Base-by-base conservation (phyloP, 2,329 filamentous ascomycete species). In the Curvularia spicifera region DNA sequence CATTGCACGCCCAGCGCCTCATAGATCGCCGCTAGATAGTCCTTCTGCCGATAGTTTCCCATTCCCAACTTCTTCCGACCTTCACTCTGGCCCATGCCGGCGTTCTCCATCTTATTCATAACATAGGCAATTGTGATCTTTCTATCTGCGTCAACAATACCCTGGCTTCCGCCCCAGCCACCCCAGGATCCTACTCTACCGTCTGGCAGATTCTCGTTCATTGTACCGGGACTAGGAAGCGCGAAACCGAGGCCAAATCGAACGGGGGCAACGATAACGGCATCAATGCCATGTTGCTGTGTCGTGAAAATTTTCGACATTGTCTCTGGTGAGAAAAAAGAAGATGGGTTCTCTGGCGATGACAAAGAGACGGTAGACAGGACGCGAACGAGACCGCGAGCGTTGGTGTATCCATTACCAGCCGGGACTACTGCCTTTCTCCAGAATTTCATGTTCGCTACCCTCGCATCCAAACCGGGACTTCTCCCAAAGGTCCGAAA, bases 21-120 rank as follows among this genome's bases (percentile, higher is more conserved):
- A 15, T 66, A 68, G n/a, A 65, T 44, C 2, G 53, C 51, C 45
- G 28, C 43, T 9, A 68, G 8, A 47, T 58, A 66, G 3, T 37
- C 40, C 40, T 45, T 56, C 10, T 53, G 51, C 42, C 55, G 46
- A 13, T 53, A 42, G 22, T 50, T 64, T 2, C 61, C 61, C 52
- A 63, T 28, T n/a, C 43, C 54, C 35, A 37, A 45, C 20, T 47
- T 56, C 20, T 31, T 33, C 0, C 35, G 46, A 10, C 44, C 22
- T 0, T 49, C 37, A 20, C 3, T 3, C 24, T 42, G 54, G 5
- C 56, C 54, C 31, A 62, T 1, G 0, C 46, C 58, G 2, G 43
- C 55, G 43, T 37, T 48, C 1, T 46, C 51, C 63, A 69, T 69
- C 49, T 65, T 66, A 9, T 69, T 69, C 66, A 69, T 67, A 18